Evolutionary conservation across 371 early-diverging fungal species (phyloP).

Genomic region (Mortierella sp.): DNA sequence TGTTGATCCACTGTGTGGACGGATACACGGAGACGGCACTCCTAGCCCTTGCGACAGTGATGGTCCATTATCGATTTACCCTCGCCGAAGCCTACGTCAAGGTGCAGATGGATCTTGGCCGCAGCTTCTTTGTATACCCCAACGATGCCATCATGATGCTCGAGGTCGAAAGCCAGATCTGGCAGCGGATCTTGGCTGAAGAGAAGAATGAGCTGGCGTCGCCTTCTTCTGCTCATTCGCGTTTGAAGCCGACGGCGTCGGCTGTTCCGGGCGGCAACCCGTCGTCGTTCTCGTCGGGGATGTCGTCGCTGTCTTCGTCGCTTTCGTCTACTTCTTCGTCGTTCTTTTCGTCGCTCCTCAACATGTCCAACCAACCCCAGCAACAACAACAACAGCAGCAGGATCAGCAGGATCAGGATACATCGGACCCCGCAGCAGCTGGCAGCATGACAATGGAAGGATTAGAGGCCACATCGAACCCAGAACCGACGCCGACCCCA

Average conservation of each 20-base stretch:
- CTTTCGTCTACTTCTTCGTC: constrained; percentile 38
- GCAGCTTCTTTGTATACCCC: constrained; percentile 76
- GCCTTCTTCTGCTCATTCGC: constrained; percentile 1
- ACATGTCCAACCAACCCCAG: constrained; percentile 21
- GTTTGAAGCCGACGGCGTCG: neutral
- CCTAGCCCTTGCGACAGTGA: constrained; percentile 65
- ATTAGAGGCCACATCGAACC: constrained; percentile 21
- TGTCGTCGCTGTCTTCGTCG: constrained; percentile 35
- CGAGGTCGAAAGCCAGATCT: constrained; percentile 55
- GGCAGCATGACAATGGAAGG: constrained; percentile 36
- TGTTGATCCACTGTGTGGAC: constrained; percentile 73
- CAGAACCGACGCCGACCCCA: neutral
- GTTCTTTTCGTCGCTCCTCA: constrained; percentile 44
- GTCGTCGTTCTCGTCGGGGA: constrained; percentile 16
- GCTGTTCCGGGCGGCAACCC: neutral
- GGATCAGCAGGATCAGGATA: neutral
- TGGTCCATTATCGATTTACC: constrained; percentile 63
- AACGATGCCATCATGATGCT: constrained; percentile 64
- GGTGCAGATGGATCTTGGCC: constrained; percentile 62
- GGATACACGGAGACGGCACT: constrained; percentile 75
- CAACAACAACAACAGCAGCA: neutral
- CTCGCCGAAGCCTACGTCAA: constrained; percentile 72
- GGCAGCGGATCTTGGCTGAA: constrained; percentile 41
- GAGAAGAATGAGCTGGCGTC: constrained; percentile 14
- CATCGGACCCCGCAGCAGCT: neutral